These are phyloP conservation scores for Oryza coarctata DNA, from an alignment of 176 grass and related monocot genomes.

Conservation along the genomic window DNA sequence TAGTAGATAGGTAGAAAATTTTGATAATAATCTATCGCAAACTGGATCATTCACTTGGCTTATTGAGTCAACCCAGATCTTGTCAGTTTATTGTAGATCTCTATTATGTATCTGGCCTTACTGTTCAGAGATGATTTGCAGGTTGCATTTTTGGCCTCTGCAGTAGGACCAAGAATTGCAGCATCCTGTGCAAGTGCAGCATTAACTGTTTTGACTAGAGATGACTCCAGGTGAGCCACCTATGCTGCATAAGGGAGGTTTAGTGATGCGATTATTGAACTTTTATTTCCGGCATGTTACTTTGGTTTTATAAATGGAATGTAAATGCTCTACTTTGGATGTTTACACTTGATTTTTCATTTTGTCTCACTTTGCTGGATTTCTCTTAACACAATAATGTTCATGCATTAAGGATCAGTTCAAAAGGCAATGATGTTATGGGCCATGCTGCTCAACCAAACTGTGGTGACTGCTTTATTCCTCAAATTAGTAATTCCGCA, in stretches of 20 bases:
- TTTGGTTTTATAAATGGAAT: not conserved
- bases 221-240: constrained; percentile 63
- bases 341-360: constrained; percentile 1
- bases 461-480: constrained; percentile 44
- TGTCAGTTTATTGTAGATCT: constrained; percentile 27
- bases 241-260: constrained; percentile 13
- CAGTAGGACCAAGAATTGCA: constrained; percentile 94
- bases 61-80: not conserved
- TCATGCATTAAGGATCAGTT: constrained; percentile 53
- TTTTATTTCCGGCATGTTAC: constrained; percentile 5
- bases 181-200: constrained; percentile 93
- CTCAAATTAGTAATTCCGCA: not conserved
- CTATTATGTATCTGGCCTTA: constrained; percentile 38
- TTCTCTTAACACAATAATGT: constrained; percentile 39
- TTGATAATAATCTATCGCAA: not conserved
- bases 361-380: constrained; percentile 9
- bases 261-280: constrained; percentile 9
- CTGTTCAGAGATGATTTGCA: constrained; percentile 39
- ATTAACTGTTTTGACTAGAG: constrained; percentile 72
- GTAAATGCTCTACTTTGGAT: constrained; percentile 1
- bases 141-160: constrained; percentile 89
- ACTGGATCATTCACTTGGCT: not conserved
- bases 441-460: constrained; percentile 38
- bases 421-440: constrained; percentile 53
- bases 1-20: not conserved